phyloP scores from a whole-genome alignment of 306 rosid species.

The Cicer yamashitae region DNA sequence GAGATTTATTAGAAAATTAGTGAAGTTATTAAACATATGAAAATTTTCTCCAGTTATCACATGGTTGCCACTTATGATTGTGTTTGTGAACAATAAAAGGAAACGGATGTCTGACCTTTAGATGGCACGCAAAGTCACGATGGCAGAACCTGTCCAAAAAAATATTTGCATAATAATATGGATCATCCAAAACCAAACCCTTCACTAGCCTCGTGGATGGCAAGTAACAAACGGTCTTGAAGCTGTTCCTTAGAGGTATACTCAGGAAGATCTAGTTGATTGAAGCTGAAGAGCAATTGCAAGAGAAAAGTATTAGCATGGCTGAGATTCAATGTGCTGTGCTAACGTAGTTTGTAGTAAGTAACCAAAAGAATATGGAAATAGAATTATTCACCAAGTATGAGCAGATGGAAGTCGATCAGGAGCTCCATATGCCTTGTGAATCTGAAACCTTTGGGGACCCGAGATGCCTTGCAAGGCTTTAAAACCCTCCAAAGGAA shows the following conservation, averaged over 20 bases:
- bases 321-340: constrained; percentile 2
- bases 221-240: constrained; percentile 92
- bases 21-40: not conserved
- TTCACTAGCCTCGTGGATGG: constrained; percentile 97
- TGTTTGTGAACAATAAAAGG: not conserved
- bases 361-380: not conserved
- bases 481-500: constrained; percentile 96
- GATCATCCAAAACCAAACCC: constrained; percentile 95
- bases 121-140: constrained; percentile 53
- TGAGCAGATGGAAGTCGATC: constrained; percentile 97
- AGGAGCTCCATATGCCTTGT: constrained; percentile 98
- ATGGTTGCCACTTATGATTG: not conserved
- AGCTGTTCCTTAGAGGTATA: constrained; percentile 93
- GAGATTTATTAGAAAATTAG: constrained; percentile 33
- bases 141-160: constrained; percentile 48
- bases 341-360: constrained; percentile 16
- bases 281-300: constrained; percentile 66
- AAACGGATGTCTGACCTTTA: constrained; percentile 58
- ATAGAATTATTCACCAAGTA: constrained; percentile 74
- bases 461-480: constrained; percentile 99
- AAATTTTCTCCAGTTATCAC: constrained; percentile 18
- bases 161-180: constrained; percentile 23
- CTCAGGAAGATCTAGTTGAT: constrained; percentile 98
- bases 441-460: constrained; percentile 97
- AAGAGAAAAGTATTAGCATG: constrained; percentile 38